A percentile compares a stretch with the other conserved stretches of the same genome.
These are phyloP conservation scores for Guadua angustifolia DNA, from an alignment of 176 grass and related monocot species.

Conservation along the genomic window DNA sequence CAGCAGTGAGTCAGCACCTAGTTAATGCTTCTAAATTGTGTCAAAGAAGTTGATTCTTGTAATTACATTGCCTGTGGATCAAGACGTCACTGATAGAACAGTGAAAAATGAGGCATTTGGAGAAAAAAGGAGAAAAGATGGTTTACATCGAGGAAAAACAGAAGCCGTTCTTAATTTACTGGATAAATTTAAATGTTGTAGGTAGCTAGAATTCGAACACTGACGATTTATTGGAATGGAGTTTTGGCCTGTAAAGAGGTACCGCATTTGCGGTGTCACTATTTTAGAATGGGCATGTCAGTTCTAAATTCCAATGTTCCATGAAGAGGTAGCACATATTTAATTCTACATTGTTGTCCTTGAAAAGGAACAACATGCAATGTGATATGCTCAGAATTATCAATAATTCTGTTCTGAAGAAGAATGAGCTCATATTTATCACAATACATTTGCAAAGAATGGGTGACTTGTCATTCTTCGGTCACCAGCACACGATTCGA, in stretches of 20 bases:
- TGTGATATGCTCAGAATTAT: not conserved
- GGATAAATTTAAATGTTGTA: not conserved
- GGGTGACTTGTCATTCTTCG: not conserved
- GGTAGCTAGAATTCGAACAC: not conserved
- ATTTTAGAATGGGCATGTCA: not conserved
- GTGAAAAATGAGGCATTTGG: not conserved
- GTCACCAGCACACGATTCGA: not conserved
- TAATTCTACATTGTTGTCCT: not conserved
- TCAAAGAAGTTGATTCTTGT: not conserved
- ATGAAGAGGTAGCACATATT: not conserved
- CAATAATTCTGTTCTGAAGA: not conserved
- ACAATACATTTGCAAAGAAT: not conserved
- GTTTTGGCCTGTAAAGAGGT: not conserved
- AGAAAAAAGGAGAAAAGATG: not conserved
- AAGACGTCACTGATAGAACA: not conserved
- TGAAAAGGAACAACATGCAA: not conserved
- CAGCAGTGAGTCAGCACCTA: not conserved
- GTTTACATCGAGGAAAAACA: not conserved
- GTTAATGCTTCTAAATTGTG: not conserved
- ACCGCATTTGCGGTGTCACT: not conserved
- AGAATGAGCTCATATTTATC: conserved; percentile 3
- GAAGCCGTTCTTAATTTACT: not conserved
- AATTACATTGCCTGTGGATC: not conserved
- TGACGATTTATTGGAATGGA: not conserved
- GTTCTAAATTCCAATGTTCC: not conserved